Evolutionary conservation across 768 basidiomycete species (phyloP), one percentile per base, ranked within the genome.

Genomic region (Rhodosporidiobolus odoratus): DNA sequence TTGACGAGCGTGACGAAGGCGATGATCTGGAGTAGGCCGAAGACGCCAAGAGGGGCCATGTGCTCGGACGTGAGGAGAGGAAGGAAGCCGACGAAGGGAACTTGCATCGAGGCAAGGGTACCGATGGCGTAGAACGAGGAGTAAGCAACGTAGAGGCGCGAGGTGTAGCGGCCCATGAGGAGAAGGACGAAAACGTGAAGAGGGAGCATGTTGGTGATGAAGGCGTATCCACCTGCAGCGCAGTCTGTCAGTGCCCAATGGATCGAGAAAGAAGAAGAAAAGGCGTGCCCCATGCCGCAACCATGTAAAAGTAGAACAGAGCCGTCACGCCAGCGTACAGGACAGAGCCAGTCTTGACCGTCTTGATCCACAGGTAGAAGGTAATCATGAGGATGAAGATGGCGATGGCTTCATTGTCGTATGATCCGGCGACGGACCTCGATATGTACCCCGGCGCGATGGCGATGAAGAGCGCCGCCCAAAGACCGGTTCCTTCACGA

Each of bases 121-220:
- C 96, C 96, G 73, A 99, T 90, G 37, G 91, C 91, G 79, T 98
- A 99, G 93, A 95, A 99, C 3, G 92, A 88, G 27, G 91, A 96
- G 80, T 97, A 99, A 5, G 89, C 91, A 19, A 93, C 88, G 80
- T 99, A 99, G 58, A 99, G 85, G 34, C 92, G 87, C 77, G 85
- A 88, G 71, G 88, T 91, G 84, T 87, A 99, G 58, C 96, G 87
- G 27, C 94, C 94, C 96, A 98, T 99, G 41, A 98, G 83, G 64
- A 97, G 86, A 66, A 99, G 87, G 43, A 91, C 88, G n/a, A 98
- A 85, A 0, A 91, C 90, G 77, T 99, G 96, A 3, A 99, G 82
- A 45, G 96, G 96, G 69, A 98, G 94, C 95, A 99, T 99, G 84
- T 99, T 99, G 56, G 96, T 99, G 80, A 99, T 99, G 84, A 99